Base-by-base conservation (phyloP, 371 early-diverging fungal genomes). In the Capniomyces stellatus region DNA sequence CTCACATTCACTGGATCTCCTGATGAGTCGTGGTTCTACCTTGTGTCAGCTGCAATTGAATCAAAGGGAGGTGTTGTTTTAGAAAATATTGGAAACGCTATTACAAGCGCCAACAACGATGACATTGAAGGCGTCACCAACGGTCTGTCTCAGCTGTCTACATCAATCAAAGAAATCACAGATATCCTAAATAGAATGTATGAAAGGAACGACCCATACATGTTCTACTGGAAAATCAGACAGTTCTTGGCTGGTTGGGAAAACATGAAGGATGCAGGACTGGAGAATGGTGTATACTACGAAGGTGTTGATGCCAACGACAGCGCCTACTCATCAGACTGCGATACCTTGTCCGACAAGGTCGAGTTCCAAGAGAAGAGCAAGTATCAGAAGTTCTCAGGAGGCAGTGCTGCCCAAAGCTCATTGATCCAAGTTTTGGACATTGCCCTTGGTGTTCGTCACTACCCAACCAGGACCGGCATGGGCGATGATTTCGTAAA, bases 11-110 rank as follows among this genome's bases (percentile, higher is more conserved):
- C 90, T 4, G 92, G 94, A 18, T 76, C 83, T 18, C 67, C 81
- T 46, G 96, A 95, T 70, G 96, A 97, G 73, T 71, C 91, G 0
- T 94, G 95, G 94, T 97, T 97, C 63, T 94, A 90, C 66, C 74
- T 95, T 27, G 79, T 93, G 39, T 83, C 91, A 2, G 76, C 84
- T 0, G 88, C 84, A 0, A 92, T 92, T 49, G 98, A 97, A 58
- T 79, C 84, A 22, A 74, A 72, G 13, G 90, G 93, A 19, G 92
- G 88, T 1, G 81, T 79, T 4, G 85, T 85, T 10, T 58, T 92
- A 39, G 58, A 66, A 46, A 72, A 77, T 31, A 79, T 87, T 29
- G 57, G 81, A 3, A 56, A 59, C 2, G 77, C 78, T 0, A 67
- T 79, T 1, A 50, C 43, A 21, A 68, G 76, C 39, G 72, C 74